Evolutionary conservation across 139 green algal genomes (phyloP).

Genomic region (Chlorella sp.): DNA sequence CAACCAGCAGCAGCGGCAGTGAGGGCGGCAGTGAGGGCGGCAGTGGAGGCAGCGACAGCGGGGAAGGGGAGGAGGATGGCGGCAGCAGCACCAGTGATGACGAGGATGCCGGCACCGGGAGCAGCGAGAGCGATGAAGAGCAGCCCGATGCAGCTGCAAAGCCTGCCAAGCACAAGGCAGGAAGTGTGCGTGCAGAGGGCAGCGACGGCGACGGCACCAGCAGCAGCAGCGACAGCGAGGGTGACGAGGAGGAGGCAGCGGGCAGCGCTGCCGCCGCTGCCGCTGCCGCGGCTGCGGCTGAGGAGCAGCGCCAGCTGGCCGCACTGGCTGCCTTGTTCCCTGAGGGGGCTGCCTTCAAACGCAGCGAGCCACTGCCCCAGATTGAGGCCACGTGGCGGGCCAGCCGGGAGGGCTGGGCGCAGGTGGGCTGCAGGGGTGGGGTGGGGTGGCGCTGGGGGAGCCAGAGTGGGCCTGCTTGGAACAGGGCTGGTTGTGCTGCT

Average conservation of each 20-base stretch:
- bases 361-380: slow-evolving; percentile 33
- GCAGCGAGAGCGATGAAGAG: background rate
- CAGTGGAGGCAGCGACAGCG: background rate
- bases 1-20: background rate
- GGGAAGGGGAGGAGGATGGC: background rate
- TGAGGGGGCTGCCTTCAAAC: slow-evolving; percentile 28
- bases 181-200: background rate
- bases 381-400: slow-evolving; percentile 43
- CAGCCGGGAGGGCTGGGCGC: slow-evolving; percentile 16
- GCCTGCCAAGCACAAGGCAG: background rate
- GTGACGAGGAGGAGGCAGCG: background rate
- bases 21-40: background rate
- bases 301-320: slow-evolving; percentile 14
- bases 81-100: background rate
- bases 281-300: background rate
- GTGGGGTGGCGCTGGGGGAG: background rate
- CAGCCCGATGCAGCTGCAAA: background rate
- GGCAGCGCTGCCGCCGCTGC: background rate
- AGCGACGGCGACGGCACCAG: background rate
- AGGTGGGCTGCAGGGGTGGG: background rate
- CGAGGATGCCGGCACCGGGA: too few relatives aligned
- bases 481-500: background rate
- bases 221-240: slow-evolving; percentile 5
- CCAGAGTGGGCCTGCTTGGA: too few relatives aligned
- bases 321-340: slow-evolving; percentile 27